Evolutionary conservation across 2,329 filamentous ascomycete species (phyloP), one percentile per base, ranked within the genome.

Genomic region (Beauveria rudraprayagi): DNA sequence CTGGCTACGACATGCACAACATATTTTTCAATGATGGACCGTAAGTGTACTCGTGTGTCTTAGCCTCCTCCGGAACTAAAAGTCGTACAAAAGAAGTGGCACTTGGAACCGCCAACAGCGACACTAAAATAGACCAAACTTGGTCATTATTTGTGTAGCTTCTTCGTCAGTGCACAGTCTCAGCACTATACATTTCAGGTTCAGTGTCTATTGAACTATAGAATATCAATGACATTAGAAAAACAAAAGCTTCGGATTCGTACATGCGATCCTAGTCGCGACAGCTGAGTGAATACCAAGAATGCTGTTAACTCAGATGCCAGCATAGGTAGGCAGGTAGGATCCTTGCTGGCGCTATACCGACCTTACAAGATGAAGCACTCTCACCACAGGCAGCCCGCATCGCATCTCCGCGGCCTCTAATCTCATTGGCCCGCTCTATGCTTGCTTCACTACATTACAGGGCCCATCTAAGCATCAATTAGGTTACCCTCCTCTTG

Each of bases 401-500:
- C 9, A 47, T 47, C 50, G 26, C 30, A 37, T 24, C 44, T 57
- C 43, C 37, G 52, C 52, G n/a, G 22, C 52, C 66, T 68, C 70
- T 61, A 65, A 58, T 56, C 62, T 43, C 53, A 57, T 58, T 58
- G 53, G 16, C 51, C 47, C 30, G 30, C 30, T 59, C 61, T 62
- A 62, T 58, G 55, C 47, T 43, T 56, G 43, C 48, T 54, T 28
- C 34, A 17, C 50, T 48, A 26, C 44, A 51, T 51, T 52, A 58
- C 48, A 60, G 17, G 26, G 11, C 22, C 8, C 52, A 19, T 53
- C 53, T 71, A 85, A 70, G 82, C 80, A 68, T 86, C 83, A 71
- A 86, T 83, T 66, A 86, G 73, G 74, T 84, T 84, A 73, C 81
- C 83, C 70, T 84, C 80, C 66, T 75, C 70, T 68, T 75, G 74